Evolutionary conservation across 352 stramenopile species (phyloP), one percentile per base, ranked within the genome.

Genomic region (Phytopythium kandeliae): DNA sequence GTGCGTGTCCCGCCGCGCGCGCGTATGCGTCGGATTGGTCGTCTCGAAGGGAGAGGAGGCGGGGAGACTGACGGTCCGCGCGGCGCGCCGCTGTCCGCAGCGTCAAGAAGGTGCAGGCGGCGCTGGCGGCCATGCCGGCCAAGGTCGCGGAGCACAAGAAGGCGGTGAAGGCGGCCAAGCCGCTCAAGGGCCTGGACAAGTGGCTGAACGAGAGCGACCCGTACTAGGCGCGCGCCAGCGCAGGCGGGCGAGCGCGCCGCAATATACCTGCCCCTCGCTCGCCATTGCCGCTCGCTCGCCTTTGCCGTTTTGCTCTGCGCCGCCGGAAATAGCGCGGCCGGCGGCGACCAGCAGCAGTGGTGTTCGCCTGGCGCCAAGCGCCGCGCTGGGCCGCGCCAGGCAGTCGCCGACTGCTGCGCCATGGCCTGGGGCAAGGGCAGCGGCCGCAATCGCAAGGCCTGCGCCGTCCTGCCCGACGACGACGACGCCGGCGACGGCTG

Each of bases 121-220:
- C 83, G 51, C 56, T 94, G 46, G 80, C 57, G n/a, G 68, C 67
- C 26, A 95, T 95, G 84, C 80, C 81, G 30, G 63, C 58, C 62
- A 95, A 95, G 77, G 85, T 95, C 55, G 79, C 76, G 31, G 84
- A 92, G 11, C 84, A 95, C 69, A 91, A 90, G 71, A 92, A 92
- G 62, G 71, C 79, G 2, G 47, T 92, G 38, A 86, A 90, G 66
- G 65, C 75, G 49, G 55, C 81, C 48, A 95, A 95, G 66, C 84
- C 84, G 16, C 71, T 95, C 57, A 88, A 89, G 67, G 84, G 84
- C 28, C 70, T 95, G 24, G 81, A 95, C 58, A 92, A 92, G 67
- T 95, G 84, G 84, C 74, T 95, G 37, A 92, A 86, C 61, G 84
- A 95, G 63, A 76, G 45, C 56, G 74, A 90, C 54, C 71, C 73